Base-by-base conservation (phyloP, 2,329 filamentous ascomycete genomes). In the Stemphylium vesicarium region DNA sequence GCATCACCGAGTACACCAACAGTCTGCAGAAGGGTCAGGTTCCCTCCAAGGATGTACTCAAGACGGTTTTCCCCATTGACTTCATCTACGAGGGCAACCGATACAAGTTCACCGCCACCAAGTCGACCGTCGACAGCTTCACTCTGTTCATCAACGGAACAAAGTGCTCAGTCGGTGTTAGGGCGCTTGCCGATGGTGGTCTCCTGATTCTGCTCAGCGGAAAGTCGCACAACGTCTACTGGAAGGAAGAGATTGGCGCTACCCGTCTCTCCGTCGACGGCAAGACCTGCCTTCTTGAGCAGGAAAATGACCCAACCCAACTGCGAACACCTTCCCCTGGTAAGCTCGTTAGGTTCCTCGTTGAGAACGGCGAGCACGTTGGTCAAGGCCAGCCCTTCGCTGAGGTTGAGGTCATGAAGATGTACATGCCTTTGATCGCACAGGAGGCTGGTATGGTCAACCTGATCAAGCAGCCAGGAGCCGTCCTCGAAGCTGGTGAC, bases 371-470 rank as follows among this genome's bases (percentile, higher is more conserved):
- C 57, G 85, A 92, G 66, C 95, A 99, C 75, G 87, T 99, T 77
- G 89, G 87, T 77, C 92, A 96, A 67, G 94, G 94, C 53, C 91
- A 98, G 77, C 83, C 94, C 31, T 99, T 92, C 72, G 95, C 95
- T 51, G 95, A 99, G 78, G 94, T 99, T 36, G 95, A 99, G 80
- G 95, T 99, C 79, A 99, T 99, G 95, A 99, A 99, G 85, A 99
- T 99, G 95, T 98, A 98, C 85, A 99, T 99, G 95, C 95, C 95
- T 71, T 84, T 99, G 50, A 85, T 99, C 58, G 91, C 95, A 2
- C 89, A 93, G 74, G 95, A 99, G 77, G 95, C 96, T 69, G 95
- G 95, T 82, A 85, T 96, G 50, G 94, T 99, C 52, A 95, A 97
- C 81, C 86, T 99, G 70, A 96, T 99, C 83, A 99, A 99, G 86